These are phyloP conservation scores for Neurospora intermedia DNA, from an alignment of 495 filamentous ascomycete genomes.

Conservation along the genomic window DNA sequence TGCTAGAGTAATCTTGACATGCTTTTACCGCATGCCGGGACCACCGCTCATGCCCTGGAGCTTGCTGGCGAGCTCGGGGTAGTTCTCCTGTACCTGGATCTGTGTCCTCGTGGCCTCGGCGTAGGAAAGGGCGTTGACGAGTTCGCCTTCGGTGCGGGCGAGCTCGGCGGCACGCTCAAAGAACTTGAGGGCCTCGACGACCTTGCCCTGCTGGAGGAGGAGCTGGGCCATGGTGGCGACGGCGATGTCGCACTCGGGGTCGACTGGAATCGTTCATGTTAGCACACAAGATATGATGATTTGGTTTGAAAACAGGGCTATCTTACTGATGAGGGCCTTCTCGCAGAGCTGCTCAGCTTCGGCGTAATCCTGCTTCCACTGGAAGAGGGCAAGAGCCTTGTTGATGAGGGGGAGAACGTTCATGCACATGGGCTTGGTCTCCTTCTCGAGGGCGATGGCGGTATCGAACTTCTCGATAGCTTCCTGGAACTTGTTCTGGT, in stretches of 20 bases:
- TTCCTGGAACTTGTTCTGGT: constrained; percentile 90
- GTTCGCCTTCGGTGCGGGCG: constrained; percentile 89
- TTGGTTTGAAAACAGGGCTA: not conserved
- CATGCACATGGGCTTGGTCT: constrained; percentile 84
- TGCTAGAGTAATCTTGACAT: not conserved
- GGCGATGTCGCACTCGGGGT: constrained; percentile 97
- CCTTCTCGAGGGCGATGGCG: constrained; percentile 95
- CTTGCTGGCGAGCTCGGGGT: constrained; percentile 81
- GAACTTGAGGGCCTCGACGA: constrained; percentile 88
- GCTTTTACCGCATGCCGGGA: constrained; percentile 19
- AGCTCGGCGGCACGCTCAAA: constrained; percentile 95
- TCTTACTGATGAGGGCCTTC: constrained; percentile 93
- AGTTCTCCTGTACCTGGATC: constrained; percentile 95
- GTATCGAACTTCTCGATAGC: constrained; percentile 98
- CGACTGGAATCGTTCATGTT: constrained; percentile 50
- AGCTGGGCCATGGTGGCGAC: constrained; percentile 99
- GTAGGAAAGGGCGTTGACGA: constrained; percentile 92
- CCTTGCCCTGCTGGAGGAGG: constrained; percentile 95
- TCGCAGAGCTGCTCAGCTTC: constrained; percentile 95
- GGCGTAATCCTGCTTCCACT: constrained; percentile 91
- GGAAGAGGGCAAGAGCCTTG: constrained; percentile 93
- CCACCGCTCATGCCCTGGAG: constrained; percentile 56
- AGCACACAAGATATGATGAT: constrained; percentile 8
- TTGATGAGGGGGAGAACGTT: constrained; percentile 97
- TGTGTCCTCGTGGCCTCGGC: constrained; percentile 96